These are phyloP conservation scores for Tolypocladium amazonense DNA, from an alignment of 2,329 filamentous ascomycete species.

Conservation along the genomic window DNA sequence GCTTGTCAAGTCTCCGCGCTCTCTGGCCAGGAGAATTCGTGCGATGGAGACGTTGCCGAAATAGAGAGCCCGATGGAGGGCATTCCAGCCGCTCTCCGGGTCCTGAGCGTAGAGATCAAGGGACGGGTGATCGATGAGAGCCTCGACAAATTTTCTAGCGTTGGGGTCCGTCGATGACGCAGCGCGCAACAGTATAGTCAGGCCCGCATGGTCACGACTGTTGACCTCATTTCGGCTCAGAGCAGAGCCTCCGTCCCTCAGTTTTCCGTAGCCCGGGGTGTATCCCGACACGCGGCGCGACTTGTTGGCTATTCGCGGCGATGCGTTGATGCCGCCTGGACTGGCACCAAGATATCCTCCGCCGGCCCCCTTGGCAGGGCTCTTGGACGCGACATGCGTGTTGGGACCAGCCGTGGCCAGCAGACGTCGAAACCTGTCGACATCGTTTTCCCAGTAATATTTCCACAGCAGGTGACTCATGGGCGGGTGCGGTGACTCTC, in stretches of 20 bases:
- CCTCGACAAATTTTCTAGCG: conserved; percentile 64
- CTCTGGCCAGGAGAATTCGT: conserved; percentile 67
- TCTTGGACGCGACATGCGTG: conserved; percentile 43
- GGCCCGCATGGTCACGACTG: conserved; percentile 67
- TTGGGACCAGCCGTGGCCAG: conserved; percentile 61
- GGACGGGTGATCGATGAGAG: conserved; percentile 70
- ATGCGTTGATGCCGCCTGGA: conserved; percentile 32
- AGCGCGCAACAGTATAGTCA: conserved; percentile 77
- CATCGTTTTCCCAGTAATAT: conserved; percentile 94
- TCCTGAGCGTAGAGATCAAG: conserved; percentile 84
- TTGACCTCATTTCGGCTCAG: conserved; percentile 63
- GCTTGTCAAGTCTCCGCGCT: conserved; percentile 52
- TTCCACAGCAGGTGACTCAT: conserved; percentile 98
- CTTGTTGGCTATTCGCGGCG: conserved; percentile 39
- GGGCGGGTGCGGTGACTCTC: conserved; percentile 24
- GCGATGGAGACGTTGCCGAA: conserved; percentile 82
- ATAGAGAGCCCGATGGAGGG: conserved; percentile 83
- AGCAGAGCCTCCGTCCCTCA: conserved; percentile 31
- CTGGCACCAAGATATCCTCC: conserved; percentile 23
- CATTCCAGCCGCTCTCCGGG: conserved; percentile 89
- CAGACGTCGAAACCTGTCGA: conserved; percentile 85
- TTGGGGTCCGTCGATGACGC: conserved; percentile 63
- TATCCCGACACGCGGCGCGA: conserved; percentile 42
- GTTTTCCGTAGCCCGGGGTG: conserved; percentile 28
- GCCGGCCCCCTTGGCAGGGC: conserved; percentile 31